Evolutionary conservation across 257 asterid genomes (phyloP).

Genomic region (Scutellaria galericulata): DNA sequence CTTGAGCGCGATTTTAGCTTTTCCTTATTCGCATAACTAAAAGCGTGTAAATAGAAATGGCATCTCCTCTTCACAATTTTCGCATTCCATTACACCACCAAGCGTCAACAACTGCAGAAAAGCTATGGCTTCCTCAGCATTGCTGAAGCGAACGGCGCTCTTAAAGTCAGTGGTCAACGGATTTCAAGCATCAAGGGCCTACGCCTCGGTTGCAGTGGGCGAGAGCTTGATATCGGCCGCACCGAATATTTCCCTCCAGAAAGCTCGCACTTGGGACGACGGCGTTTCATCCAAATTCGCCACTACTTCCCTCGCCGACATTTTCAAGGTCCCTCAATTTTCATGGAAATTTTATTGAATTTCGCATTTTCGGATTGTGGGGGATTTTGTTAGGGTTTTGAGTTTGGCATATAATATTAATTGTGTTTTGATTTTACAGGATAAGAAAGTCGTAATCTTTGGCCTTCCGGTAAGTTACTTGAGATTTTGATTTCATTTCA

Average conservation of each 20-base stretch:
- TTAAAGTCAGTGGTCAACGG: constrained; percentile 48
- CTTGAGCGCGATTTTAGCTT: too few species aligned
- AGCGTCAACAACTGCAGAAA: background rate
- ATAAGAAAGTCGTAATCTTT: constrained; percentile 85
- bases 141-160: constrained; percentile 58
- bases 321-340: constrained; percentile 65
- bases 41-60: background rate
- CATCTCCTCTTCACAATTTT: background rate
- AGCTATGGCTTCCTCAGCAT: constrained; percentile 59
- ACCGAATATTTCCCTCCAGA: constrained; percentile 78
- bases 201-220: constrained; percentile 85
- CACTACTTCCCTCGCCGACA: constrained; percentile 68
- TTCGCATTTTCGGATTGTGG: background rate
- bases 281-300: constrained; percentile 92
- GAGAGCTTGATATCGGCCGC: constrained; percentile 71
- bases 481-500: background rate
- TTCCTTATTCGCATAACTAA: too few species aligned
- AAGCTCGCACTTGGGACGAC: constrained; percentile 95
- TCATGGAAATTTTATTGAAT: background rate
- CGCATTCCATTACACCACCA: background rate
- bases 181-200: constrained; percentile 54
- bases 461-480: constrained; percentile 89
- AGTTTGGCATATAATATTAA: constrained; percentile 9
- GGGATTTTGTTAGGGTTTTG: too few species aligned
- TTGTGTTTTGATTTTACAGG: constrained; percentile 58